Base-by-base conservation (phyloP, 805 yeast species). In the Saturnispora besseyi region DNA sequence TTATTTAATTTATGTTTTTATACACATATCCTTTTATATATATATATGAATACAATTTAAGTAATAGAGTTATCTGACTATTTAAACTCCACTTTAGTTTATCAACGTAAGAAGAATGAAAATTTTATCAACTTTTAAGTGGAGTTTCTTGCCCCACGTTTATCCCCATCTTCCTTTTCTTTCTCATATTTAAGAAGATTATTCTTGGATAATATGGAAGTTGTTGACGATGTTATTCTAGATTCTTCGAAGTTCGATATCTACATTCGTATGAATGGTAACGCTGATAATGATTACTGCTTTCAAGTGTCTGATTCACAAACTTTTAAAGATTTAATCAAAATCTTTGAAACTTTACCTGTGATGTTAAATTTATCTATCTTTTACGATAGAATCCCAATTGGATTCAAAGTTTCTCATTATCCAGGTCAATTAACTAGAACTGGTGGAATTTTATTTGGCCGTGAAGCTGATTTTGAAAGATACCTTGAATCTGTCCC, bases 211-310 rank as follows among this genome's bases (percentile, higher is more conserved):
- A 24, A 6, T 13, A 47, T 47, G 50, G 50, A 41, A 28, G 41
- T 37, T 10, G 45, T 47, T 11, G 50, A 47, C 6, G 45, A 47
- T 3, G 29, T 47, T 15, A 21, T 18, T 2, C 13, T 47, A 11
- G 50, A 47, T 34, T 28, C 37, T 10, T 26, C 41, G 18, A 53
- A 56, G 30, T 54, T 65, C 41, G 84, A 79, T 55, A 61, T 77
- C 37, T 89, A 80, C 69, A 66, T 93, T 55, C 84, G 99, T 52
- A 80, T 91, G 76, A 88, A 87, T 63, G 84, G 78, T 51, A 96
- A 90, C 61, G 65, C 70, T 45, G 96, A 88, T 60, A 84, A 84
- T 64, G 99, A 91, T 64, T 90, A 88, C 67, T 87, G 96, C 59
- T 87, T 91, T 70, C 82, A 79, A 56, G 78, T 89, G n/a, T 72